Evolutionary conservation across 1,139 yeast genomes (phyloP).

Genomic region (Scheffersomyces insectosa): DNA sequence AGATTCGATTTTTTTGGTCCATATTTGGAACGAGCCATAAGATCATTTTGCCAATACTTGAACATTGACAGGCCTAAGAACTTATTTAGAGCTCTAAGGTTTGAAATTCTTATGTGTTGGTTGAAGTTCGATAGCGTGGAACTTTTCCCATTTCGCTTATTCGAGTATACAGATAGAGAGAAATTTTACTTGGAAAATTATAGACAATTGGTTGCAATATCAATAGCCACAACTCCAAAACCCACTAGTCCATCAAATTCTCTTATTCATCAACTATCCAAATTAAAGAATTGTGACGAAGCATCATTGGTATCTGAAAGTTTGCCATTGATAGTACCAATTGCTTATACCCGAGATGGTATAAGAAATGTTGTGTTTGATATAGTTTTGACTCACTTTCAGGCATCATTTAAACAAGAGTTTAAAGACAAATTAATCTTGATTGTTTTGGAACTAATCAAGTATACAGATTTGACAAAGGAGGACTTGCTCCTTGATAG

Average conservation of each 20-base stretch:
- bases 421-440: slow-evolving; percentile 27
- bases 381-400: slow-evolving; percentile 5
- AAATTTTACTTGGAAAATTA: slow-evolving; percentile 31
- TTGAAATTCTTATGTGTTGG: slow-evolving; percentile 46
- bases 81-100: slow-evolving; percentile 28
- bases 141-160: slow-evolving; percentile 40
- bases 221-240: slow-evolving; percentile 24
- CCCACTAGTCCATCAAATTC: slow-evolving; percentile 1
- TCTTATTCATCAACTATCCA: slow-evolving; percentile 12
- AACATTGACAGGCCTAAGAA: slow-evolving; percentile 13
- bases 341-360: slow-evolving; percentile 49
- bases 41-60: slow-evolving; percentile 17
- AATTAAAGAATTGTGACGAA: slow-evolving; percentile 12
- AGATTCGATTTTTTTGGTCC: slow-evolving; percentile 30
- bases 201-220: slow-evolving; percentile 36
- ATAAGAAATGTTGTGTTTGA: slow-evolving; percentile 36
- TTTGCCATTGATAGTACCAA: slow-evolving; percentile 39
- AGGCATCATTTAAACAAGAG: slow-evolving; percentile 17
- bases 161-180: slow-evolving; percentile 28
- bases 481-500: slow-evolving; percentile 19
- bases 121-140: slow-evolving; percentile 29
- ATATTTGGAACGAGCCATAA: slow-evolving; percentile 28
- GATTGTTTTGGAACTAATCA: slow-evolving; percentile 32
- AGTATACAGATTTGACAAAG: slow-evolving; percentile 41
- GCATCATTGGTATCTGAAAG: slow-evolving; percentile 29